Evolutionary conservation across 495 filamentous ascomycete species (phyloP), one percentile per base, ranked within the genome.

Genomic region (Xylaria castorea): DNA sequence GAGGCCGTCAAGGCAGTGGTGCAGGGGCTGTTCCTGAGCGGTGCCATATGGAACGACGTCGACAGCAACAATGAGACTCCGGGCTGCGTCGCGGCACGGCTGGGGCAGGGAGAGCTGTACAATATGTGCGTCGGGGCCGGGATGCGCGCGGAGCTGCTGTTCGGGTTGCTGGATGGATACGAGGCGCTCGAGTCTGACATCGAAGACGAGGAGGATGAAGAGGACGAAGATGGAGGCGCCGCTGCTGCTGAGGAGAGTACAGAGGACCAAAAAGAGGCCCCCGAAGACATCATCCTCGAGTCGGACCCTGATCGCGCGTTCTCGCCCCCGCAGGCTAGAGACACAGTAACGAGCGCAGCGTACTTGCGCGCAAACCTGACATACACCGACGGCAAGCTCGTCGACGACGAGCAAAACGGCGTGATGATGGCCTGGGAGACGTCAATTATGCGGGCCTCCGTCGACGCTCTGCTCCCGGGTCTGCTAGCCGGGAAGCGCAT

Each of bases 361-460:
- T 99, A 97, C 79, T 89, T 99, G 3, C 83, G 88, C n/a, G 93
- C 92, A 0, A 83, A 85, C 12, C 88, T 98, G 5, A 93, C 88
- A 16, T 97, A 97, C 84, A 85, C 87, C 34, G 90, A 92, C 70
- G 83, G 81, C 27, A 90, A 92, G 40, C 87, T 99, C 11, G 87
- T 98, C 1, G 96, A 99, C 74, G 85, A 85, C 4, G 89, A 91
- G 62, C 86, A 87, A 7, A 99, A 99, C 78, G 94, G 94, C 36
- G 94, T 99, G 1, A 99, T 99, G 96, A 87, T 99, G 96, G 86
- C 91, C 36, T 99, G 96, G 96, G 96, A 99, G 81, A 91, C 91
- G 0, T 88, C 90, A 44, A 94, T 98, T 68, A 99, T 99, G 96
- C 86, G 87, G 68, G 86, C 87, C 36, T 93, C 91, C 46, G 94